Evolutionary conservation across 176 grass and related monocot genomes (phyloP), one percentile per base, ranked within the genome.

Genomic region (Cenchrus purpureus): DNA sequence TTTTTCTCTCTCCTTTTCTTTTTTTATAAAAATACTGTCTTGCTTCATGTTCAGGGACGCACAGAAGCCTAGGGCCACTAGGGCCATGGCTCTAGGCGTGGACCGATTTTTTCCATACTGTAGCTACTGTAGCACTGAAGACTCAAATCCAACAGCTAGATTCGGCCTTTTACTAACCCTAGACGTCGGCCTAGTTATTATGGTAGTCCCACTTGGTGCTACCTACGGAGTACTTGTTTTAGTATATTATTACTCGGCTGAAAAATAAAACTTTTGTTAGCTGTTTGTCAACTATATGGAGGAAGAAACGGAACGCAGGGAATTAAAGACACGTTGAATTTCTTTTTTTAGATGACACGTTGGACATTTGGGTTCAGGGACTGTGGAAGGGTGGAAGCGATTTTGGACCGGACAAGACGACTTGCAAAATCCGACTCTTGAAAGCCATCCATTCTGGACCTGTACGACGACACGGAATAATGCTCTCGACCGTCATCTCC

Each of bases 361-460:
- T 58, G 17, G 6, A 29, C 60, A 63, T 12, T 29, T 22, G 22
- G 2, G n/a, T 10, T 10, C 20, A 22, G 8, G 58, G 2, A 22
- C 17, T 61, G n/a, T 22, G 20, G 6, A 3, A 7, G 1, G 2
- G 10, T 48, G 53, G 25, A 54, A 50, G 6, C 20, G 13, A 12
- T 56, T 15, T 15, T 10, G 16, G 22, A 52, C n/a, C n/a, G 20
- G 6, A 34, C 4, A 65, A 65, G 28, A 12, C 63, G 8, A 12
- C 56, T 44, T 22, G 56, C 5, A 19, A 19, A 3, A n/a, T n/a
- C 44, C 0, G 11, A 60, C 44, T 25, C 57, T 10, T 0, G 1
- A 62, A 48, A 25, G 75, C 20, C 40, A 13, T 62, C 75, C 75
- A 62, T 62, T 77, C 13, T 61, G 12, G 34, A 62, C 74, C 20